Evolutionary conservation across 768 basidiomycete species (phyloP), one percentile per base, ranked within the genome.

Genomic region (Pisolithus albus): DNA sequence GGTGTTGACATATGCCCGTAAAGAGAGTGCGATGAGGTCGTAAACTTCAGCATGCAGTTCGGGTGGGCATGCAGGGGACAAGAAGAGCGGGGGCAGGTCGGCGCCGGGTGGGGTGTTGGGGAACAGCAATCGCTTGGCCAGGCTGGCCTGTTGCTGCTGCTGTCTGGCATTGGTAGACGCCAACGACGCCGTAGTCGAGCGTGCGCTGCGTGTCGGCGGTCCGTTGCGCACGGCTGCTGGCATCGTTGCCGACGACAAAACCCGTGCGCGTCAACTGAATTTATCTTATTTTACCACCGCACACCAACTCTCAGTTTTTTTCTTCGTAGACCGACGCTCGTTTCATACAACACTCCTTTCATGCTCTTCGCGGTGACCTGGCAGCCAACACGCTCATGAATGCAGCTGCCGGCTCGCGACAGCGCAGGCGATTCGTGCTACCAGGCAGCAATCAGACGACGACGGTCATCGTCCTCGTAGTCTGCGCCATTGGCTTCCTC

Each of bases 1-100:
- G 1, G 87, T 84, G 44, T 82, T 79, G 36, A 93, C 80, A 60
- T 77, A 86, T 6, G 88, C 88, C 32, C 90, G 78, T 21, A 93
- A 75, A 9, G 83, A 78, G 52, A 92, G 83, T 0, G 91, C 89
- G 30, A 91, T 73, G 52, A 91, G 75, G 67, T 92, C 86, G 61
- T 92, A 91, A 7, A 45, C 62, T 52, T 67, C 66, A 5, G 76
- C 72, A 51, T 78, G 75, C 52, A 92, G 77, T 45, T 86, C 82
- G 21, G 75, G 72, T 0, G 75, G 67, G 8, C 72, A 71, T 11
- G 61, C 51, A 0, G 72, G 68, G 0, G 76, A 68, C 24, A 70
- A 64, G 51, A 87, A 76, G 21, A 87, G 67, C 9, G 79, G 72
- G 3, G 84, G 83, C 16, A 79, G 66, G 47, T 74, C 72, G 9